Evolutionary conservation across 257 asterid genomes (phyloP).

Genomic region (Petrea volubilis): DNA sequence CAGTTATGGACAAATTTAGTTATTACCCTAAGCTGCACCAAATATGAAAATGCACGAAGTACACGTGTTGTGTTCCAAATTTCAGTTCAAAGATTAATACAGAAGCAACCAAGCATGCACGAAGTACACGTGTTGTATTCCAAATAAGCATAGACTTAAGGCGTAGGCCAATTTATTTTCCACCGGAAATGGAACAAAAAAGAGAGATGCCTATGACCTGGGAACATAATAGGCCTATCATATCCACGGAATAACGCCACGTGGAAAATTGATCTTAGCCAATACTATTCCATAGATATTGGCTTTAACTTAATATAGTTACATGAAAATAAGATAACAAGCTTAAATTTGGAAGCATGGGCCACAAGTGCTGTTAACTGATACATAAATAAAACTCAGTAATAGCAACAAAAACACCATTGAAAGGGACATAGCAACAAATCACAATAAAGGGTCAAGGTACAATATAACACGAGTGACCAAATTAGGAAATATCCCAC

Average conservation of each 20-base stretch:
- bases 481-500: not conserved
- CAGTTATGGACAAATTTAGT: too few species aligned
- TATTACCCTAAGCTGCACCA: too few species aligned
- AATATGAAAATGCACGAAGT: slow-evolving; percentile 20
- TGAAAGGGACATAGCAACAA: not conserved
- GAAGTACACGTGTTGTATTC: not conserved
- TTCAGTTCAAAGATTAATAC: not conserved
- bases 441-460: not conserved
- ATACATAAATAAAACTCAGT: too few species aligned
- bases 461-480: not conserved
- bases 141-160: not conserved
- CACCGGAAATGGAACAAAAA: not conserved
- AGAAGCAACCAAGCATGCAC: not conserved
- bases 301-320: too few species aligned
- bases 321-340: too few species aligned
- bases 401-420: not conserved
- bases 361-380: too few species aligned
- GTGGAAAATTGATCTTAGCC: not conserved
- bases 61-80: not conserved
- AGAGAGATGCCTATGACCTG: not conserved
- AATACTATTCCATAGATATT: too few species aligned
- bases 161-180: not conserved
- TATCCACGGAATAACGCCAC: not conserved
- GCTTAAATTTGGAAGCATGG: too few species aligned
- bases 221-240: not conserved